Evolutionary conservation across 1,139 yeast genomes (phyloP), one percentile per base, ranked within the genome.

Genomic region (Sugiyamaella neomexicana): DNA sequence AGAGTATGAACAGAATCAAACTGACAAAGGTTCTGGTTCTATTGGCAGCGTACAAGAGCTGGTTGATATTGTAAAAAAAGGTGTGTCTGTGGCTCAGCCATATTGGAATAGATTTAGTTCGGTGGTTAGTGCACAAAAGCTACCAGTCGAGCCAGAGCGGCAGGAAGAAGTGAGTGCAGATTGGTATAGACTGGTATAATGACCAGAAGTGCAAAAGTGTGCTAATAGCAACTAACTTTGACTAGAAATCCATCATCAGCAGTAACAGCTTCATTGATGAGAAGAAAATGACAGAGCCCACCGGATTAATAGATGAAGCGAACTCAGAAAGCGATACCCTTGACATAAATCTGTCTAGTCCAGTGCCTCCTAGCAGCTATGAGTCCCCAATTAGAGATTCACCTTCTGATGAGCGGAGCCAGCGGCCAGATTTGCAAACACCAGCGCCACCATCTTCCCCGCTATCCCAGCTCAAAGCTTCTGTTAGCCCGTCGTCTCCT

Each of bases 101-200:
- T 46, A 46, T 13, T 34, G 49, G 49, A n/a, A 34, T 17, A 20
- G 41, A 36, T 34, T 46, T 27, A 13, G 17, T 10, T 2, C 5
- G 9, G 13, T 46, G 9, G 27, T 2, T n/a, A 38, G 25, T 9
- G 23, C n/a, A n/a, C n/a, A n/a, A n/a, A 16, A 6, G 13, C 8
- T 5, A 12, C 41, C 41, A 38, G 9, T n/a, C 12, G 9, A 2
- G 15, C 8, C 13, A 34, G 12, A 6, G 4, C 38, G 9, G 13
- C 15, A 34, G 38, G 15, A 34, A n/a, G 6, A 12, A 2, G 38
- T 34, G 16, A n/a, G n/a, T n/a, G n/a, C n/a, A n/a, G n/a, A n/a
- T n/a, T n/a, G n/a, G n/a, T n/a, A n/a, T n/a, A n/a, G n/a, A n/a
- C n/a, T n/a, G n/a, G n/a, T n/a, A n/a, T n/a, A n/a, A n/a, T n/a